A percentile compares a stretch with the other conserved stretches of the same genome.
phyloP scores from a whole-genome alignment of 768 basidiomycete genomes.

The Boletellus ananiceps region DNA sequence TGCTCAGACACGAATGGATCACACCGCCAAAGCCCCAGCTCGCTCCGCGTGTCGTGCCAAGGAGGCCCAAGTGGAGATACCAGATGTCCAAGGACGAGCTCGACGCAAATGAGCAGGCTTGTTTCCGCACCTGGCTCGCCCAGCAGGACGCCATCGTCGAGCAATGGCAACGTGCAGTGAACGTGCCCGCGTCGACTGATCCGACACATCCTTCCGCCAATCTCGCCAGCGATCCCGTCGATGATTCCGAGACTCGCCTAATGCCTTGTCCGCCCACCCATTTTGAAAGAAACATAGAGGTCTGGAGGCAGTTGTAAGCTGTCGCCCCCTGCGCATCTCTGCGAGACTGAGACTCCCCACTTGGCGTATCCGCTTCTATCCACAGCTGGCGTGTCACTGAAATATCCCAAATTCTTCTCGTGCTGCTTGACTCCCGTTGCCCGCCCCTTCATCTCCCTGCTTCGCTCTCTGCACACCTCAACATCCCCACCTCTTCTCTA shows the following conservation, averaged over 20 bases:
- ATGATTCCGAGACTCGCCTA: slow-evolving; percentile 13
- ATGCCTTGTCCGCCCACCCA: slow-evolving; percentile 69
- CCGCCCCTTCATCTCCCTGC: slow-evolving; percentile 84
- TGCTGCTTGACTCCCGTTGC: slow-evolving; percentile 87
- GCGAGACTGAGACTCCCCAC: neutral
- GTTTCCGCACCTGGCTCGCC: slow-evolving; percentile 75
- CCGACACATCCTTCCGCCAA: slow-evolving; percentile 2
- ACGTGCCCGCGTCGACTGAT: slow-evolving; percentile 1
- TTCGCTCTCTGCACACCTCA: slow-evolving; percentile 65
- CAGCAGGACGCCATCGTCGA: slow-evolving; percentile 56
- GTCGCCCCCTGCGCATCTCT: slow-evolving; percentile 1
- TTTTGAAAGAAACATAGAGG: slow-evolving; percentile 88
- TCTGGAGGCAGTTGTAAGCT: slow-evolving; percentile 88
- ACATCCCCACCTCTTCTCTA: slow-evolving; percentile 7
- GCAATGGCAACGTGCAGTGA: slow-evolving; percentile 41
- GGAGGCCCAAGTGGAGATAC: slow-evolving; percentile 81
- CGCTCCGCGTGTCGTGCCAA: slow-evolving; percentile 36
- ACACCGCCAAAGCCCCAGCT: slow-evolving; percentile 4
- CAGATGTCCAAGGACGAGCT: slow-evolving; percentile 86
- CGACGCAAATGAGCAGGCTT: slow-evolving; percentile 83
- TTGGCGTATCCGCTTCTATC: neutral
- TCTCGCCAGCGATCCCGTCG: neutral
- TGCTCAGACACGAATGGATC: slow-evolving; percentile 29
- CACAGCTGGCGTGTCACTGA: slow-evolving; percentile 90
- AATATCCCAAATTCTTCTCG: slow-evolving; percentile 81